phyloP scores from a whole-genome alignment of 495 filamentous ascomycete genomes.

The Neurospora pannonica region DNA sequence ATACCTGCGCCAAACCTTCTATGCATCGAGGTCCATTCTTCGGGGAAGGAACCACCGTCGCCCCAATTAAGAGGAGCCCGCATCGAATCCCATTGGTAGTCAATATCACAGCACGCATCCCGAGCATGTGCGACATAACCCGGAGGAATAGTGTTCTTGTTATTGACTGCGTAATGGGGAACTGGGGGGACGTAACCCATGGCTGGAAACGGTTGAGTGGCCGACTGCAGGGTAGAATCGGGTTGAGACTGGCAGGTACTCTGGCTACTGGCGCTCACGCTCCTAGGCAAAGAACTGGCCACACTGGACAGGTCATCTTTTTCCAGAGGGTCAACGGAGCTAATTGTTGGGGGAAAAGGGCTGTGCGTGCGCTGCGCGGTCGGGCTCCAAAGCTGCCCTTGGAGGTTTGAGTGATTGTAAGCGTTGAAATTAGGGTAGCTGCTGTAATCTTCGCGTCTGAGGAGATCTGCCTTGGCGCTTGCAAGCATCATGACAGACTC shows the following conservation, averaged over 20 bases:
- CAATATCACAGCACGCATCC: constrained; percentile 74
- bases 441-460: constrained; percentile 57
- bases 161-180: constrained; percentile 75
- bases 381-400: constrained; percentile 33
- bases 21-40: constrained; percentile 96
- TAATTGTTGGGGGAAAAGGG: background rate
- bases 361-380: background rate
- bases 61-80: constrained; percentile 67
- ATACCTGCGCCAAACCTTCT: constrained; percentile 72
- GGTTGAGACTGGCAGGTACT: background rate
- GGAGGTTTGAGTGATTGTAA: constrained; percentile 22
- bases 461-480: constrained; percentile 72
- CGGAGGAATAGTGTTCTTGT: constrained; percentile 67
- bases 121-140: constrained; percentile 91
- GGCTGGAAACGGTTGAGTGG: background rate
- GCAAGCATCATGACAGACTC: constrained; percentile 77
- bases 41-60: constrained; percentile 74
- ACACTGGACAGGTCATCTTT: constrained; percentile 10
- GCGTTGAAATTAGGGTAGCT: constrained; percentile 33
- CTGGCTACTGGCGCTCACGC: constrained; percentile 11
- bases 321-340: constrained; percentile 12
- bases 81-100: constrained; percentile 94
- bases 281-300: constrained; percentile 17
- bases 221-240: constrained; percentile 2
- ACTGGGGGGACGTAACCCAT: constrained; percentile 60